phyloP scores from a whole-genome alignment of 2,329 filamentous ascomycete genomes.

The Xylaria sp. region DNA sequence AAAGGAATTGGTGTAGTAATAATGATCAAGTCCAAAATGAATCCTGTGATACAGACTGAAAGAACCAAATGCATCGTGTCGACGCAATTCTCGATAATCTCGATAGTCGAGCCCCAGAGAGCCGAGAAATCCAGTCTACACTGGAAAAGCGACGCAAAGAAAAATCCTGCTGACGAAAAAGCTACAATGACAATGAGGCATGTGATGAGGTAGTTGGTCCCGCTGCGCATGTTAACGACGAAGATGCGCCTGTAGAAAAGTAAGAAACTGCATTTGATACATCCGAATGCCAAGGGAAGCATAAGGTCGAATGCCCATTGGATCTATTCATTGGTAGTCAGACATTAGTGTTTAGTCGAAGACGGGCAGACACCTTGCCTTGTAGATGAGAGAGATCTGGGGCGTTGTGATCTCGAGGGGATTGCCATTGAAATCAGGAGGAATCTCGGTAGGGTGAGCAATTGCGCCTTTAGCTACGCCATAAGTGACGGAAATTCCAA shows the following conservation, averaged over 20 bases:
- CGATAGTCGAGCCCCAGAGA: conserved; percentile 33
- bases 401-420: conserved; percentile 8
- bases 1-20: conserved; percentile 39
- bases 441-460: conserved; percentile 18
- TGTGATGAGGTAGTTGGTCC: conserved; percentile 27
- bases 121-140: conserved; percentile 34
- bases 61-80: conserved; percentile 23
- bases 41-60: conserved; percentile 36
- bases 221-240: conserved; percentile 17
- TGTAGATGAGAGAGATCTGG: background rate
- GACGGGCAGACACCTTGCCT: background rate
- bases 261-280: conserved; percentile 40
- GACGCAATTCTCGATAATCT: conserved; percentile 25
- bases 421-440: conserved; percentile 12
- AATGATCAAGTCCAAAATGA: conserved; percentile 36
- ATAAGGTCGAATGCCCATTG: conserved; percentile 39
- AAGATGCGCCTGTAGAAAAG: conserved; percentile 43
- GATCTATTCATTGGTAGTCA: conserved; percentile 27
- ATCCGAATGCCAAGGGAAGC: conserved; percentile 40
- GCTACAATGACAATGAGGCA: conserved; percentile 27
- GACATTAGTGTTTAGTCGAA: conserved; percentile 9
- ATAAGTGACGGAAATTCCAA: conserved; percentile 31
- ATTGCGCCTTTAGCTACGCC: conserved; percentile 27
- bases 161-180: conserved; percentile 29
- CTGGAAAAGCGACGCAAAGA: conserved; percentile 36